Evolutionary conservation across 305 asterid genomes (phyloP), one percentile per base, ranked within the genome.

Genomic region (Withania somnifera): DNA sequence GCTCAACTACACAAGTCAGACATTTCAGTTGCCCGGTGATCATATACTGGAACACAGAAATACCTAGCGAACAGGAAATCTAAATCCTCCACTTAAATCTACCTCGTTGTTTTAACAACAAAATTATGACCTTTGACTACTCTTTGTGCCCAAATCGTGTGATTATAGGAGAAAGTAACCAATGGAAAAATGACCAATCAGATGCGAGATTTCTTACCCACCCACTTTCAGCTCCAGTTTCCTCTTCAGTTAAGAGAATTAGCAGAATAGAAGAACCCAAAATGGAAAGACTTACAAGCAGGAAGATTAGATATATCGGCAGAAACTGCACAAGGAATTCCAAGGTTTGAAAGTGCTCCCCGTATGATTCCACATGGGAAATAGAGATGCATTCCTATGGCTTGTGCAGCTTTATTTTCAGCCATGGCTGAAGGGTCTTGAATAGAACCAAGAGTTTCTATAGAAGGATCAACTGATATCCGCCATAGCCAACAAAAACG

Each of bases 331-430:
- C 98, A 93, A 22, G 94, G 94, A 85, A 93, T 95, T 83, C 99
- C 99, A 92, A 95, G 90, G 91, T 94, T 95, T 78, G 99, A 95
- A 79, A 97, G 98, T 56, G 97, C 98, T 79, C 99, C 99, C 82
- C 99, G 90, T 81, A 94, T 92, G 81, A 97, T 94, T 79, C 99
- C 99, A 89, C 99, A 93, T 53, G 98, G 99, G 83, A 97, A 97
- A 85, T 97, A 97, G 22, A 97, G 96, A 91, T 97, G 98, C 98
- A 97, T 89, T 83, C 98, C 97, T 5, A 96, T 87, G 79, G 95
- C 95, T 88, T 97, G 97, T 63, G 96, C 92, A 66, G 90, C 89
- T 87, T 92, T 92, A 83, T 91, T 97, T 86, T 93, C 98, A 28
- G 97, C 95, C 97, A 94, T 91, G 52, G 97, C 90, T 47, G 94